Evolutionary conservation across 2,329 filamentous ascomycete genomes (phyloP).

Genomic region (Fusarium pseudonygamai): DNA sequence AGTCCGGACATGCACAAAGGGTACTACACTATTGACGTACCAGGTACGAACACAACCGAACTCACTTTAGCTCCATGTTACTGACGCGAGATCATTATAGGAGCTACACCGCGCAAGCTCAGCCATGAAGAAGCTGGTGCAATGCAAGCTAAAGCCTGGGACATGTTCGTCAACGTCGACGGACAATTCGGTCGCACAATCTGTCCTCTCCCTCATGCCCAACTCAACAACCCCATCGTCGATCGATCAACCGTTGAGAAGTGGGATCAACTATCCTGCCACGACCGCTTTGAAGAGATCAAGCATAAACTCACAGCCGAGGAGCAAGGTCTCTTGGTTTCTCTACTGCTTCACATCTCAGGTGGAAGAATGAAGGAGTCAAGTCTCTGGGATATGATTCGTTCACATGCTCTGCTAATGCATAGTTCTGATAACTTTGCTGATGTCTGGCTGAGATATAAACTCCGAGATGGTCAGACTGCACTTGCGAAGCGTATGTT

Average conservation of each 20-base stretch:
- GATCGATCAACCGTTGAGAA: background rate
- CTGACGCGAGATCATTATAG: rapidly evolving
- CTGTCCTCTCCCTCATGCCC: background rate
- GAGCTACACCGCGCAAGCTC: background rate
- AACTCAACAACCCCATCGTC: background rate
- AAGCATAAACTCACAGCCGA: background rate
- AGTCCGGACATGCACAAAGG: background rate
- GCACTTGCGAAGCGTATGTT: background rate
- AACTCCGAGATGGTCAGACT: background rate
- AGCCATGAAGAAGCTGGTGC: background rate
- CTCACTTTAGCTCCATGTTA: rapidly evolving
- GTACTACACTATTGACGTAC: background rate
- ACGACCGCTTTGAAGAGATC: background rate
- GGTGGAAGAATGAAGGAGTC: background rate
- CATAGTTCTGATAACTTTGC: background rate
- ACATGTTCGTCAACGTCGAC: background rate
- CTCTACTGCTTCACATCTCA: background rate
- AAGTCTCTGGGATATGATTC: background rate
- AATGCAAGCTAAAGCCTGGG: background rate
- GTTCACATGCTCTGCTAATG: background rate
- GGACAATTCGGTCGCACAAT: background rate
- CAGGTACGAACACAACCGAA: rapidly evolving
- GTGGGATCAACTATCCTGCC: background rate
- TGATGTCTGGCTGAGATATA: background rate
- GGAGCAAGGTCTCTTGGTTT: background rate